Percentiles rank a stretch among this genome's conserved stretches.
phyloP scores from a whole-genome alignment of 192 early-diverging fungal species.

The Dissophora ornata region DNA sequence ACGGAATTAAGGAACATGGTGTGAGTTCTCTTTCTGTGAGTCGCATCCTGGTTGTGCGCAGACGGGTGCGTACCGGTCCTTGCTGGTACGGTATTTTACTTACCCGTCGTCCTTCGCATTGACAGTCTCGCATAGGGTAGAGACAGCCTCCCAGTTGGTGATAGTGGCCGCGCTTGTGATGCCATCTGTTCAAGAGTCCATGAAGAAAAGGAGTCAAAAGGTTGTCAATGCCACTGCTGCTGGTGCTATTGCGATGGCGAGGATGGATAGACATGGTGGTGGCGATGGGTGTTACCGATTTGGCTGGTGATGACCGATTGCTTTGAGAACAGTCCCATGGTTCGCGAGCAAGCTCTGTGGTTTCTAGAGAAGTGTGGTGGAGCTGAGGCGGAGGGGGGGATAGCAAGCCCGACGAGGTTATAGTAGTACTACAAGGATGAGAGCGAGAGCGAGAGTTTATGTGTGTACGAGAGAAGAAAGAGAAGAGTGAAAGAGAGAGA shows the following conservation, averaged over 20 bases:
- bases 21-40: too few species aligned
- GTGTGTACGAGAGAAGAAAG: too few species aligned
- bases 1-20: too few species aligned
- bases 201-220: neutral
- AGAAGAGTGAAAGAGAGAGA: too few species aligned
- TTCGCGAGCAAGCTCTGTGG: neutral
- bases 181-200: constrained; percentile 18
- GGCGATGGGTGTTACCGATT: constrained; percentile 36
- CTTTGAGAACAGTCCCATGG: constrained; percentile 49
- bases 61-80: neutral
- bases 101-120: constrained; percentile 54
- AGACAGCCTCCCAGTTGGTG: constrained; percentile 41
- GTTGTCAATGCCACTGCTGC: too few species aligned
- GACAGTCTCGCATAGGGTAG: constrained; percentile 32
- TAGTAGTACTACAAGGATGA: too few species aligned
- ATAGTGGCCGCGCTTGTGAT: constrained; percentile 30
- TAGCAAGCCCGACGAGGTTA: too few species aligned
- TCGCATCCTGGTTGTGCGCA: too few species aligned
- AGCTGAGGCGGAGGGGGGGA: neutral
- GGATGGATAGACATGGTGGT: too few species aligned
- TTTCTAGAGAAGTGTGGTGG: too few species aligned
- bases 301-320: constrained; percentile 42
- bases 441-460: too few species aligned
- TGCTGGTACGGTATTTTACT: neutral
- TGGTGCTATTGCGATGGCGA: too few species aligned